Evolutionary conservation across 192 early-diverging fungal genomes (phyloP).

Genomic region (Cetraspora pellucida): DNA sequence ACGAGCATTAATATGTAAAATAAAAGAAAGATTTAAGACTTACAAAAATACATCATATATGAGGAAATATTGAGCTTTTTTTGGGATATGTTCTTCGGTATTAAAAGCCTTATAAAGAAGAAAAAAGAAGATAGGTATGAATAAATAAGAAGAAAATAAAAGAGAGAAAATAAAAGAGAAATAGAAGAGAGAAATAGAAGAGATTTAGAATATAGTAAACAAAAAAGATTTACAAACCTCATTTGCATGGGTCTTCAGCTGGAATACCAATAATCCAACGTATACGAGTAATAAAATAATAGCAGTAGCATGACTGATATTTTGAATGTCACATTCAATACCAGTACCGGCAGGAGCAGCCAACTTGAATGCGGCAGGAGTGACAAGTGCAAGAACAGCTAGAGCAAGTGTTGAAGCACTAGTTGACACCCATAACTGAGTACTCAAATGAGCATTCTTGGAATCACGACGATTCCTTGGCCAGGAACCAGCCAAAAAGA

Average conservation of each 20-base stretch:
- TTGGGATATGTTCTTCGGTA: background rate
- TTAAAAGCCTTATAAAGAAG: background rate
- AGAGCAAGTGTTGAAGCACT: conserved; percentile 62
- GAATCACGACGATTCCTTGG: conserved; percentile 49
- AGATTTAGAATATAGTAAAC: no score
- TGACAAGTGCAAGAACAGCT: conserved; percentile 58
- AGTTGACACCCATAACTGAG: conserved; percentile 54
- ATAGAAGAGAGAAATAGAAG: background rate
- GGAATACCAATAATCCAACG: conserved; percentile 72
- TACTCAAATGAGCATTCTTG: conserved; percentile 11
- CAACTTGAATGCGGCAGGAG: conserved; percentile 64
- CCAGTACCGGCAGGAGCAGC: conserved; percentile 42
- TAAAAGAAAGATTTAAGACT: background rate
- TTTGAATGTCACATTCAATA: conserved; percentile 50
- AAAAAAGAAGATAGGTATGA: no score
- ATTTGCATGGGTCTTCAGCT: conserved; percentile 75
- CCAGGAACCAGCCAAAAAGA: conserved; percentile 77
- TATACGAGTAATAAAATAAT: conserved; percentile 67
- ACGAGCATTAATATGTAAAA: background rate
- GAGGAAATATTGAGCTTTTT: conserved; percentile 27
- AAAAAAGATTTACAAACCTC: conserved; percentile 20
- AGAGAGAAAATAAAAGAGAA: background rate
- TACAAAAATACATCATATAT: conserved; percentile 32
- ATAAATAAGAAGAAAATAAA: no score
- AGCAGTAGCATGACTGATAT: conserved; percentile 64